These are phyloP conservation scores for Geranium incanum DNA, from an alignment of 441 rosid genomes.

Conservation along the genomic window DNA sequence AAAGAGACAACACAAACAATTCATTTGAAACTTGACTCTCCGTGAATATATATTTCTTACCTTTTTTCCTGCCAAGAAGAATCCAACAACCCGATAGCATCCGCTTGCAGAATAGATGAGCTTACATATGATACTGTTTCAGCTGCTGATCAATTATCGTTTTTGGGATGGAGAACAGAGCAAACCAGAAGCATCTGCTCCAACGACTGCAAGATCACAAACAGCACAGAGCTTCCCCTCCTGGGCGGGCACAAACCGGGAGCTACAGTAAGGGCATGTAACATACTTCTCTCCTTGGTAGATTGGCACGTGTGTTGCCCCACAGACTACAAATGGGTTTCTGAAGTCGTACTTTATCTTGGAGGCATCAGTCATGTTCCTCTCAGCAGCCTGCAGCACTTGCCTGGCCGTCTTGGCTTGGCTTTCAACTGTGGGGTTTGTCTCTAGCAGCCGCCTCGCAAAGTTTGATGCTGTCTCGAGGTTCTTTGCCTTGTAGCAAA, in stretches of 20 bases:
- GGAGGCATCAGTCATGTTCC: conserved; percentile 56
- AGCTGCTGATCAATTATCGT: conserved; percentile 24
- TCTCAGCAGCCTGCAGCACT: conserved; percentile 67
- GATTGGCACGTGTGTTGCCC: conserved; percentile 76
- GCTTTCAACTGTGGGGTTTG: conserved; percentile 58
- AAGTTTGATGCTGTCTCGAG: conserved; percentile 63
- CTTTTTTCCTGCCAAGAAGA: conserved; percentile 24
- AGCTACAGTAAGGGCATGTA: conserved; percentile 68
- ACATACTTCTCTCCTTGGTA: conserved; percentile 80
- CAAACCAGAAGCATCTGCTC: conserved; percentile 78
- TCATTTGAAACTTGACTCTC: conserved; percentile 24
- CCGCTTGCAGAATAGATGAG: neutral
- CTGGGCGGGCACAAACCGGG: conserved; percentile 65
- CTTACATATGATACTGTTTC: conserved; percentile 11
- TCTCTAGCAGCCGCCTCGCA: conserved; percentile 60
- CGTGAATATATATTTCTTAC: conserved; percentile 22
- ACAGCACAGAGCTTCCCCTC: conserved; percentile 68
- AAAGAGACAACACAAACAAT: conserved; percentile 28
- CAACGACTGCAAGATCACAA: conserved; percentile 79
- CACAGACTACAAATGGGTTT: conserved; percentile 78
- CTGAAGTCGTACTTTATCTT: conserved; percentile 73
- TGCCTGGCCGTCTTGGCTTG: conserved; percentile 70
- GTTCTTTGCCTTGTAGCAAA: conserved; percentile 65
- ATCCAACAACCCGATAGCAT: conserved; percentile 2
- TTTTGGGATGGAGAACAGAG: conserved; percentile 64